Evolutionary conservation across 1,284 basidiomycete species (phyloP).

Genomic region (Pseudozyma sp.): DNA sequence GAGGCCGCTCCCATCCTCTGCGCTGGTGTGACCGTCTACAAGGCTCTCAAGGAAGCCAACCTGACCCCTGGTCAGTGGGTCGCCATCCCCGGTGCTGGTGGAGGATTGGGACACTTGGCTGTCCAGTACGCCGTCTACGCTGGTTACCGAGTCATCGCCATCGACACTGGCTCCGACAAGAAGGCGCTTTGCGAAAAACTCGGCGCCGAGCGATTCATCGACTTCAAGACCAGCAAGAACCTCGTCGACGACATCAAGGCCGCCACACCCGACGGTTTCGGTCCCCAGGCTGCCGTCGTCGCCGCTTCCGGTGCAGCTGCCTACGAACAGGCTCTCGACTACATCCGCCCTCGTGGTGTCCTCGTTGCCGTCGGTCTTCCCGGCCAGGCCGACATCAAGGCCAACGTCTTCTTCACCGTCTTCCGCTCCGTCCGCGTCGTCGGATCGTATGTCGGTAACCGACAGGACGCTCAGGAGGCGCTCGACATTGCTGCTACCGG

Average conservation of each 20-base stretch:
- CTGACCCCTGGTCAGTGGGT: conserved; percentile 80
- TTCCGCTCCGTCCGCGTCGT: conserved; percentile 75
- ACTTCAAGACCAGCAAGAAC: conserved; percentile 75
- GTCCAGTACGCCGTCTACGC: conserved; percentile 57
- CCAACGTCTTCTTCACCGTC: conserved; percentile 77
- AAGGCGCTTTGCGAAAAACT: conserved; percentile 76
- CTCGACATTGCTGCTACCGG: conserved; percentile 78
- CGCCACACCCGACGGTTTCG: conserved; percentile 76
- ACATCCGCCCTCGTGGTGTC: conserved; percentile 74
- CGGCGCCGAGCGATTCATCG: conserved; percentile 83
- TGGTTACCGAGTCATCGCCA: conserved; percentile 79
- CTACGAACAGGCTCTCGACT: conserved; percentile 77
- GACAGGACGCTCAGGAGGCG: conserved; percentile 70
- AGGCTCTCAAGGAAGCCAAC: conserved; percentile 81
- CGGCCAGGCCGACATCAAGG: conserved; percentile 74
- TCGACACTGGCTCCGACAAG: conserved; percentile 83
- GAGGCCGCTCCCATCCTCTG: conserved; percentile 85
- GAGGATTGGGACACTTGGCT: conserved; percentile 72
- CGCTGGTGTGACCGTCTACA: conserved; percentile 81
- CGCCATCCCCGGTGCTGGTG: conserved; percentile 81
- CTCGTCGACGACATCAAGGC: conserved; percentile 76
- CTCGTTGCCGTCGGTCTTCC: conserved; percentile 83
- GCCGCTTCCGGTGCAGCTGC: conserved; percentile 71
- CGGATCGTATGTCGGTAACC: conserved; percentile 79
- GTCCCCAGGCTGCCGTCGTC: conserved; percentile 76